phyloP scores from a whole-genome alignment of 345 rosid species.

The Populus ilicifolia region DNA sequence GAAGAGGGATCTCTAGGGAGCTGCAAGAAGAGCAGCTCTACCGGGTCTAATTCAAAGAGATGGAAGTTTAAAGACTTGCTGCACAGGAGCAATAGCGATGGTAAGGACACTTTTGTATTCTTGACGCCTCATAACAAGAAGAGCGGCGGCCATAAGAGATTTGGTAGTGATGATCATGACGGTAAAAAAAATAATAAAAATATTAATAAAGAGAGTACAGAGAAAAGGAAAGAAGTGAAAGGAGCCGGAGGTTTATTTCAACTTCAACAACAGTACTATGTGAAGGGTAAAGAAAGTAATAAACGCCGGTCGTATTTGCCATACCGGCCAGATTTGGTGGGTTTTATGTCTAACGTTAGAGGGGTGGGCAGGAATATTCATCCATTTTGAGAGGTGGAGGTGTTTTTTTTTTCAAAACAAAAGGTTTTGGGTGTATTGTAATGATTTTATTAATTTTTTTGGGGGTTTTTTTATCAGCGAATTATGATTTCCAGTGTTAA shows the following conservation, averaged over 20 bases:
- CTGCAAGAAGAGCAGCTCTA: constrained; percentile 54
- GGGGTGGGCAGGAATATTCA: constrained; percentile 53
- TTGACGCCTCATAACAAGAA: constrained; percentile 28
- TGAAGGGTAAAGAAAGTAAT: constrained; percentile 25
- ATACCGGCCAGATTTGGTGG: constrained; percentile 45
- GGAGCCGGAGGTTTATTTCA: neutral
- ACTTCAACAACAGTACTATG: constrained; percentile 6
- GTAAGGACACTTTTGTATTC: constrained; percentile 39
- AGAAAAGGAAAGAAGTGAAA: neutral
- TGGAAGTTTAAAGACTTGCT: constrained; percentile 64
- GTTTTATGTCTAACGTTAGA: constrained; percentile 43
- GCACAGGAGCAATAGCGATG: constrained; percentile 46
- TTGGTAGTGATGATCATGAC: neutral
- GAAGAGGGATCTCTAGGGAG: constrained; percentile 18
- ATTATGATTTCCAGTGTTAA: neutral
- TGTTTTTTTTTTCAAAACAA: constrained; percentile 1
- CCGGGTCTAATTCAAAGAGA: constrained; percentile 51
- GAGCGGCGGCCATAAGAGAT: constrained; percentile 13
- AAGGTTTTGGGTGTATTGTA: neutral
- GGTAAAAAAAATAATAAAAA: neutral
- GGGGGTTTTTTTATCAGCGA: neutral
- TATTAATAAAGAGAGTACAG: neutral
- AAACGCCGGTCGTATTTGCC: constrained; percentile 51
- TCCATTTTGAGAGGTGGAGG: constrained; percentile 46
- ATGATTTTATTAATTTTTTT: neutral